Conservation (phyloP, 305 asterid species). For the Nicotiana rustica region DNA sequence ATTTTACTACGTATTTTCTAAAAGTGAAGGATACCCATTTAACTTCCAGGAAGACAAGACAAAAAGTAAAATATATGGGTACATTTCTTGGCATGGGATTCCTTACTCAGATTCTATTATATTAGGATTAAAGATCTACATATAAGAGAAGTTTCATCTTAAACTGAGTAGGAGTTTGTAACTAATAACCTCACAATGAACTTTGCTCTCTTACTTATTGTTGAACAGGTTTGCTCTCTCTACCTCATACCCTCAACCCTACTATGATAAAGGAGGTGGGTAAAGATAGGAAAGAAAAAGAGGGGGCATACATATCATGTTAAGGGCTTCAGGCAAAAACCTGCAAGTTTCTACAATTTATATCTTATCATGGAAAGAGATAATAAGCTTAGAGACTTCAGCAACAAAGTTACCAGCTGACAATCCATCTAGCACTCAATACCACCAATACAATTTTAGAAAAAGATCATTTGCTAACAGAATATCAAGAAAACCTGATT, state of each 20-base stretch:
- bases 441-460: neutral
- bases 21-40: neutral
- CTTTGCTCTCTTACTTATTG: neutral
- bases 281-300: conserved; percentile 11
- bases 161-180: neutral
- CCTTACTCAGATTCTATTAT: neutral
- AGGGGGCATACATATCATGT: conserved; percentile 27
- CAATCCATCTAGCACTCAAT: conserved; percentile 13
- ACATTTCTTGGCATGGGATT: neutral
- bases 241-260: no score
- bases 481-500: conserved; percentile 16
- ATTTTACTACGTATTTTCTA: neutral
- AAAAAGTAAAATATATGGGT: neutral
- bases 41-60: conserved; percentile 1
- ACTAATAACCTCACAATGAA: neutral
- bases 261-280: neutral
- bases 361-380: conserved; percentile 9
- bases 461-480: conserved; percentile 10
- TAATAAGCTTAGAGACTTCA: conserved; percentile 6
- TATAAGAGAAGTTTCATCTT: conserved; percentile 18
- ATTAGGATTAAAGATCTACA: conserved; percentile 6
- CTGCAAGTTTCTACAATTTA: neutral
- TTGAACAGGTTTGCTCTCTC: neutral
- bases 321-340: conserved; percentile 23
- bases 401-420: conserved; percentile 21